Conservation (phyloP, 139 green algal genomes). For the Nannochloris sp. region DNA sequence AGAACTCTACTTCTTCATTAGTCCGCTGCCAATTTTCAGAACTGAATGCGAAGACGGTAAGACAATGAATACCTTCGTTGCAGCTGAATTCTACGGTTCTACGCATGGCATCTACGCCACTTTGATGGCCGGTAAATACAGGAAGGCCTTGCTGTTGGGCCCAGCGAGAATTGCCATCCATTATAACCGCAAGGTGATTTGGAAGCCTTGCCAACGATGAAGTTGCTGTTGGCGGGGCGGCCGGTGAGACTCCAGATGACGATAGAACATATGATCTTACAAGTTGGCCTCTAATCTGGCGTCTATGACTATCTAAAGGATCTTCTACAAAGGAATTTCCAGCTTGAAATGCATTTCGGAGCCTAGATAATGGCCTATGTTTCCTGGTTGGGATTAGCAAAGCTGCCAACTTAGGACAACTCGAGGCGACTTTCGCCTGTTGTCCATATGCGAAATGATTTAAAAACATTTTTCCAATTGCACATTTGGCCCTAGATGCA, state of each 20-base stretch:
- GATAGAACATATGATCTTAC: conserved; percentile 41
- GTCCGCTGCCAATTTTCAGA: conserved; percentile 42
- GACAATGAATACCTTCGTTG: conserved; percentile 28
- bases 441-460: too few relatives aligned
- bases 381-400: conserved; percentile 37
- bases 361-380: conserved; percentile 26
- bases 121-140: conserved; percentile 29
- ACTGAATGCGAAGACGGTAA: conserved; percentile 46
- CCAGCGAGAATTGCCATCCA: conserved; percentile 71
- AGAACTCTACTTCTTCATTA: conserved; percentile 38
- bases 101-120: conserved; percentile 40
- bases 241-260: conserved; percentile 46
- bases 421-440: too few relatives aligned
- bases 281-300: conserved; percentile 40
- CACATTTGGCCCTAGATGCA: too few relatives aligned
- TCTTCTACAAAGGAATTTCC: conserved; percentile 43
- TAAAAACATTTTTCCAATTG: too few relatives aligned
- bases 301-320: conserved; percentile 31
- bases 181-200: conserved; percentile 56
- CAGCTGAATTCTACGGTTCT: conserved; percentile 25
- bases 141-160: conserved; percentile 21
- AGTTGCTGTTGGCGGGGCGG: too few relatives aligned
- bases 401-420: too few relatives aligned
- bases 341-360: conserved; percentile 28
- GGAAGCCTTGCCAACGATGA: background rate